Conservation (phyloP, 352 stramenopile genomes). For the Elongisporangium senticosum region DNA sequence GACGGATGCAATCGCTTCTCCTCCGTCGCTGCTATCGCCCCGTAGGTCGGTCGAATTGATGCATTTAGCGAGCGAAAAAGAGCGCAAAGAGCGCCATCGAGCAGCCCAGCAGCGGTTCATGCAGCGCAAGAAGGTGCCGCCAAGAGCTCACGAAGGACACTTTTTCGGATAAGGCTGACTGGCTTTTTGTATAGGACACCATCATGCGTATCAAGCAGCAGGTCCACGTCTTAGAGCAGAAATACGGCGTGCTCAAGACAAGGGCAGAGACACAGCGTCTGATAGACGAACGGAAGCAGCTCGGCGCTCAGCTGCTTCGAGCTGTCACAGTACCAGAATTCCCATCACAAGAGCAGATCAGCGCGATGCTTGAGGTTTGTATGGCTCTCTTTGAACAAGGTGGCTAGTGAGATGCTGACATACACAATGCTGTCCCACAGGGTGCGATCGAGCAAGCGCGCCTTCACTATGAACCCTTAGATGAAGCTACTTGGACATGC, state of each 20-base stretch:
- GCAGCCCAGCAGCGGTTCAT: constrained; percentile 41
- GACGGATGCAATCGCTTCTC: background rate
- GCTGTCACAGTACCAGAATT: background rate
- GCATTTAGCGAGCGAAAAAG: constrained; percentile 14
- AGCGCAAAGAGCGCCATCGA: constrained; percentile 31
- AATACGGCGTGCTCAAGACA: constrained; percentile 19
- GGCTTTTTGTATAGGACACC: constrained; percentile 12
- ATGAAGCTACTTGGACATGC: background rate
- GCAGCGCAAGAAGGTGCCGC: constrained; percentile 28
- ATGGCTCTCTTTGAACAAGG: too few species aligned
- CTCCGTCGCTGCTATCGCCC: constrained; percentile 2
- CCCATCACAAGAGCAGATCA: constrained; percentile 16
- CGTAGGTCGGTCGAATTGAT: constrained; percentile 4
- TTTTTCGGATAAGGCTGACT: background rate
- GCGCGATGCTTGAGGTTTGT: constrained; percentile 15
- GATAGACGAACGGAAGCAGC: constrained; percentile 13
- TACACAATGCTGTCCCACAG: too few species aligned
- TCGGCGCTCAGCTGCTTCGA: constrained; percentile 5
- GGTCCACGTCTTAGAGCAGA: constrained; percentile 19
- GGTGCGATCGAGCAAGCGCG: too few species aligned
- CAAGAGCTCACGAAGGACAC: background rate
- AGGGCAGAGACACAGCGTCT: constrained; percentile 16
- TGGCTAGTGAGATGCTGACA: too few species aligned
- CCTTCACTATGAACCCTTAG: too few species aligned
- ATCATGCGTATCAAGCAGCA: constrained; percentile 23